Evolutionary conservation across 805 yeast species (phyloP).

Genomic region (Cyberlindnera subsufficiens): DNA sequence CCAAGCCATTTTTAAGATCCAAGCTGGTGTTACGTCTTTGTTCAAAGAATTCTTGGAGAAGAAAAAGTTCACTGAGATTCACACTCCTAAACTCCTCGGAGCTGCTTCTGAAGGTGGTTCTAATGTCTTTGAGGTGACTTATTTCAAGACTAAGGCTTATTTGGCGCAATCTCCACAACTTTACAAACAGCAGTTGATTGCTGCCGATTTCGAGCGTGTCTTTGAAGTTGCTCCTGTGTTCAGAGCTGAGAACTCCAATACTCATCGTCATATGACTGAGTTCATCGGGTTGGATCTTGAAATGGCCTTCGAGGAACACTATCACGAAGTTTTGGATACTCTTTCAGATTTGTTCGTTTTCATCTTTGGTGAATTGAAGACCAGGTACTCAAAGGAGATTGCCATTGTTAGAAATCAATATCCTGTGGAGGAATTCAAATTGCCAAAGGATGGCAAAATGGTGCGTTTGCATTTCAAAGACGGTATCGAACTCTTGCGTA

Average conservation of each 20-base stretch:
- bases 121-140: constrained; percentile 88
- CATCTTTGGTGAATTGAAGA: constrained; percentile 79
- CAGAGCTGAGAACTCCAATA: constrained; percentile 98
- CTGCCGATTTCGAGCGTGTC: constrained; percentile 95
- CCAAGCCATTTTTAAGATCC: constrained; percentile 94
- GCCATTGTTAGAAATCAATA: constrained; percentile 87
- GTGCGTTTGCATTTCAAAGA: constrained; percentile 84
- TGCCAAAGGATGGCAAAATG: constrained; percentile 93
- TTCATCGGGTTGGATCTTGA: constrained; percentile 96
- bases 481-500: constrained; percentile 82
- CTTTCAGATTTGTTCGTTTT: constrained; percentile 74
- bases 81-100: constrained; percentile 92
- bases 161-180: constrained; percentile 98
- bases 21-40: constrained; percentile 79
- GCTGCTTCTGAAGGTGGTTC: constrained; percentile 98
- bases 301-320: constrained; percentile 97
- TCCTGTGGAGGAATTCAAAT: constrained; percentile 96
- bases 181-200: constrained; percentile 96
- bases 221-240: constrained; percentile 97
- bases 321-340: constrained; percentile 77
- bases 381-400: constrained; percentile 76
- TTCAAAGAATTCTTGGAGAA: constrained; percentile 80
- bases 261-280: constrained; percentile 99
- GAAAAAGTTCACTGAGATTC: constrained; percentile 80
- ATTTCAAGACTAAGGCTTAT: constrained; percentile 89